phyloP scores from a whole-genome alignment of 2,329 filamentous ascomycete species.

The Beauveria scarabaeidicola region DNA sequence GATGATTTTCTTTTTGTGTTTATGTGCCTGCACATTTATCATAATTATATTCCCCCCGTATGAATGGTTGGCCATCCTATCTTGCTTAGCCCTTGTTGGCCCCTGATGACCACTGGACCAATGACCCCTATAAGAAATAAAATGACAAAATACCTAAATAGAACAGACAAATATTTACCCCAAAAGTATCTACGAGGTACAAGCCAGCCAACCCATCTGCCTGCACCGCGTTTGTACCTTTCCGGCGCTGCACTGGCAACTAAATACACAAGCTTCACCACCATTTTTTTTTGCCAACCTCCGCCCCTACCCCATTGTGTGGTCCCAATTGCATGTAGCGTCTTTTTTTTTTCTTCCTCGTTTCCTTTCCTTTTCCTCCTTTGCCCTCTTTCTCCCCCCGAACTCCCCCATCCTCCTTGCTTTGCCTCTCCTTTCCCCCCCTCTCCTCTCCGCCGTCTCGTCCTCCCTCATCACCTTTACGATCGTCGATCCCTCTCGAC shows the following conservation, averaged over 20 bases:
- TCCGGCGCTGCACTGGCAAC: too few relatives aligned
- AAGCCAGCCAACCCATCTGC: neutral
- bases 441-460: neutral
- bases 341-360: constrained; percentile 1
- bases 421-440: neutral
- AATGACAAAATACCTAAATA: too few relatives aligned
- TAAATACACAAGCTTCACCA: neutral
- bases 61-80: too few relatives aligned
- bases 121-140: too few relatives aligned
- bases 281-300: constrained; percentile 1
- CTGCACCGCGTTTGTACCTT: too few relatives aligned
- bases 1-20: too few relatives aligned
- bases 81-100: too few relatives aligned
- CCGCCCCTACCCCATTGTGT: constrained; percentile 2
- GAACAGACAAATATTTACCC: too few relatives aligned
- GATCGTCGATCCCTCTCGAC: neutral
- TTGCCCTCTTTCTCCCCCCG: neutral
- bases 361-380: neutral
- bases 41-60: too few relatives aligned
- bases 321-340: constrained; percentile 1
- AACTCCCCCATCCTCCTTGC: neutral
- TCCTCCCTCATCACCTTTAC: neutral
- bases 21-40: too few relatives aligned
- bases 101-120: too few relatives aligned
- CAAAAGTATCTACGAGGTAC: neutral